Base-by-base conservation (phyloP, 495 filamentous ascomycete species). In the Penicillium soppii region DNA sequence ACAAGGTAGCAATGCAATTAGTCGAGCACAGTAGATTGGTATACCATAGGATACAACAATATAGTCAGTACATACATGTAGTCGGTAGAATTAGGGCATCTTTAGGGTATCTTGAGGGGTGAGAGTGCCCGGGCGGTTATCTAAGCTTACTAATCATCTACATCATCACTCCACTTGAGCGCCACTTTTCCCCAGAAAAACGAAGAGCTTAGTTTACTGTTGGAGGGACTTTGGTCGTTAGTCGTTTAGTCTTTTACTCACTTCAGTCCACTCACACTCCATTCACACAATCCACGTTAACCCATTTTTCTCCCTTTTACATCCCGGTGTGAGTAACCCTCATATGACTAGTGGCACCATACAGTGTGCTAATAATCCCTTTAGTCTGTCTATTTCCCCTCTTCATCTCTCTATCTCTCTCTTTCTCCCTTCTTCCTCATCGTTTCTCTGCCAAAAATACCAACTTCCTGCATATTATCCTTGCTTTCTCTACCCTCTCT, bases 91-190 rank as follows among this genome's bases (percentile, higher is more conserved):
- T n/a, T 27, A 27, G 4, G 19, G 37, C 9, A 22, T 23, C 5
- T 21, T 5, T 38, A 16, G 3, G 5, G 15, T 38, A 7, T 9
- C 3, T 38, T 19, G 15, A 3, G 15, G n/a, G 35, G 17, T 4
- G 4, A 27, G 25, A 5, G 25, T 27, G 9, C 25, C n/a, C n/a
- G n/a, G n/a, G n/a, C n/a, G n/a, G n/a, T n/a, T n/a, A n/a, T n/a
- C n/a, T n/a, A 20, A 20, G 21, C 10, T 10, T 12, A 22, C 19
- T 20, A 40, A 33, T 45, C 45, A 26, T 39, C 45, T 23, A 39
- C 45, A 49, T 49, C 47, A 49, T 23, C 37, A 33, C 46, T 30
- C 46, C 47, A 49, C 47, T 47, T 49, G n/a, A 49, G 37, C 47
- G 47, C 47, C 46, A 48, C 47, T 49, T 32, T 48, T 40, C 47